Base-by-base conservation (phyloP, 805 yeast species). In the Isabelozyma heimii region DNA sequence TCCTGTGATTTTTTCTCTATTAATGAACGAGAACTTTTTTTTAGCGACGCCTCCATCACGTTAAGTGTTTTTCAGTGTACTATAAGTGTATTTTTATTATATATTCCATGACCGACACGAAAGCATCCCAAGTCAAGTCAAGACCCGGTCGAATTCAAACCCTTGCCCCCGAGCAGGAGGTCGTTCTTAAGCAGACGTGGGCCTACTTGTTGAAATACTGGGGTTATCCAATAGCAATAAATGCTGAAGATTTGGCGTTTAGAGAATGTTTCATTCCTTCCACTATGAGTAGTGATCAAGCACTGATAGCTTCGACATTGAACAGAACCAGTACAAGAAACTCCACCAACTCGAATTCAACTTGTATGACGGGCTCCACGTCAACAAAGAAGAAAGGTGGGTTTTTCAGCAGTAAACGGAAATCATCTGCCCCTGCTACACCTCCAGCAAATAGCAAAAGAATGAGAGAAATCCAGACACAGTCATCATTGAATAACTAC, bases 171-270 rank as follows among this genome's bases (percentile, higher is more conserved):
- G 86, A 84, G 20, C 83, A 87, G 62, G 91, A 87, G 59, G 58
- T 76, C 45, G 74, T 76, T 15, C 67, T 87, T 60, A 88, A 88
- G 64, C 89, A 85, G 58, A 75, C 79, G 4, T 88, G 91, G 91
- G 83, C 85, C 44, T 76, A 82, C 57, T 58, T 83, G 43, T 69
- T 87, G 54, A 81, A 80, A 54, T 79, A 72, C 50, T 76, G 83
- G 77, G 90, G 89, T 4, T 72, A 77, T 57, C 62, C 55, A 0
- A 51, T 79, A 15, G 56, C 57, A 39, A 57, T 73, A 37, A 52
- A 62, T 6, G 46, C 45, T 13, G 63, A 58, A 8, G 76, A 72
- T 45, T 45, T 72, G 30, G 50, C 52, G 24, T 64, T 54, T 48
- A 56, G 58, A 35, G 67, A 63, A 43, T 62, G 72, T 40, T 71